These are phyloP conservation scores for Skeletonema marinoi DNA, from an alignment of 108 stramenopile genomes.

Conservation along the genomic window DNA sequence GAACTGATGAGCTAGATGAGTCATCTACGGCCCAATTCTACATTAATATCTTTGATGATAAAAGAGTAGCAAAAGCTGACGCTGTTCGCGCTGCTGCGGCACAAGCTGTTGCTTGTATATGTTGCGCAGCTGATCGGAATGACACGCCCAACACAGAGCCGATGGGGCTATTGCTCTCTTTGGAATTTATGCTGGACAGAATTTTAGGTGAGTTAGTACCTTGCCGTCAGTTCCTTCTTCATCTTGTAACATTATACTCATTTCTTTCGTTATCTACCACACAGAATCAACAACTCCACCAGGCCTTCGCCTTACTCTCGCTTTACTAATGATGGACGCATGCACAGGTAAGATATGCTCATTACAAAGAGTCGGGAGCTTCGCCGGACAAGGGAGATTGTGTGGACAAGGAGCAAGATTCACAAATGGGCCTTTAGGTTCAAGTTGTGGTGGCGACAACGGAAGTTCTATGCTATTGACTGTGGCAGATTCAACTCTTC, in stretches of 20 bases:
- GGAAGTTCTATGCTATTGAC: conserved; percentile 65
- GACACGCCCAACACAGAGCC: conserved; percentile 46
- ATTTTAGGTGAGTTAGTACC: conserved; percentile 53
- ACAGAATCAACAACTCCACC: conserved; percentile 60
- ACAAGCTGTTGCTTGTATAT: conserved; percentile 78
- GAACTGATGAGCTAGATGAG: conserved; percentile 29
- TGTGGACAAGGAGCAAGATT: conserved; percentile 63
- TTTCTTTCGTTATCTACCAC: not conserved
- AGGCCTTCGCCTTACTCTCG: conserved; percentile 76
- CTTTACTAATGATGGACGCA: conserved; percentile 84
- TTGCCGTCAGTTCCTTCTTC: not conserved
- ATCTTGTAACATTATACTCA: not conserved
- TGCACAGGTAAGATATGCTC: conserved; percentile 87
- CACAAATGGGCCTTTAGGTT: conserved; percentile 76
- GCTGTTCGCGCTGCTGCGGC: conserved; percentile 83
- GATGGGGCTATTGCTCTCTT: conserved; percentile 65
- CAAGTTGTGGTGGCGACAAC: conserved; percentile 81
- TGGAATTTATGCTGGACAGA: conserved; percentile 77
- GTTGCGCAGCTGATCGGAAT: conserved; percentile 81
- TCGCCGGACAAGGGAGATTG: conserved; percentile 69
- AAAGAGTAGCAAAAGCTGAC: conserved; percentile 56
- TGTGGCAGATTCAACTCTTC: conserved; percentile 62
- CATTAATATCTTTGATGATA: conserved; percentile 64
- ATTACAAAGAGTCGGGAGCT: conserved; percentile 78
- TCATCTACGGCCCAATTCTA: conserved; percentile 67